Percentiles rank a stretch among this genome's conserved stretches.
phyloP scores from a whole-genome alignment of 805 yeast genomes.

The Lachancea cidri region DNA sequence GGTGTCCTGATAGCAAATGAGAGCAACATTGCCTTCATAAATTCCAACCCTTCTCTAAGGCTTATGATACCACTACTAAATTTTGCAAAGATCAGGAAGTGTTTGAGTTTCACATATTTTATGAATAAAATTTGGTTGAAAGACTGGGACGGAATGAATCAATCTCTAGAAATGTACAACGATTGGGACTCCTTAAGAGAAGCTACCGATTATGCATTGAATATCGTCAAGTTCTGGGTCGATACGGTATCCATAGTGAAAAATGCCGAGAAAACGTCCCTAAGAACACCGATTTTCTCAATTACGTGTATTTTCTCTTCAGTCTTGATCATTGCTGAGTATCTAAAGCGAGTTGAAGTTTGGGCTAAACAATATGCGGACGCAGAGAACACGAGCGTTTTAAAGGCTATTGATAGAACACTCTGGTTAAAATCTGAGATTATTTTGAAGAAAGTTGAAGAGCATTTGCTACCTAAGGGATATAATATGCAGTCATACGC shows the following conservation, averaged over 20 bases:
- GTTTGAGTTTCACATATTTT: conserved; percentile 57
- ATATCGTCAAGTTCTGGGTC: conserved; percentile 64
- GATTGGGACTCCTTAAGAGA: conserved; percentile 65
- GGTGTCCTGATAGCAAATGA: conserved; percentile 55
- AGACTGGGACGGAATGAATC: conserved; percentile 66
- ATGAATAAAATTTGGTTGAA: conserved; percentile 56
- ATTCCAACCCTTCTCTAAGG: conserved; percentile 53
- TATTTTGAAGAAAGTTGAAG: conserved; percentile 55
- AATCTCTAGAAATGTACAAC: conserved; percentile 40
- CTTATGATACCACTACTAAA: conserved; percentile 61
- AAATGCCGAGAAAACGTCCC: conserved; percentile 61
- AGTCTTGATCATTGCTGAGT: conserved; percentile 57
- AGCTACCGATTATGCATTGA: conserved; percentile 52
- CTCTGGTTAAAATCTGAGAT: conserved; percentile 62
- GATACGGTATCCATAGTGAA: conserved; percentile 60
- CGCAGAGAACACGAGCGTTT: conserved; percentile 17
- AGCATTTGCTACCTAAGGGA: conserved; percentile 48
- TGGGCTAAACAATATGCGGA: conserved; percentile 39
- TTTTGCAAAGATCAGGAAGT: conserved; percentile 62
- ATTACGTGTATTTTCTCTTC: conserved; percentile 65
- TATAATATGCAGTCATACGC: conserved; percentile 50
- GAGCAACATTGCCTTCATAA: conserved; percentile 33
- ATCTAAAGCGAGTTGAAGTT: conserved; percentile 50
- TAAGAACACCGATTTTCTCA: conserved; percentile 72
- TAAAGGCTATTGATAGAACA: conserved; percentile 49